Conservation (phyloP, 2,329 filamentous ascomycete genomes). For the Emergomyces orientalis region DNA sequence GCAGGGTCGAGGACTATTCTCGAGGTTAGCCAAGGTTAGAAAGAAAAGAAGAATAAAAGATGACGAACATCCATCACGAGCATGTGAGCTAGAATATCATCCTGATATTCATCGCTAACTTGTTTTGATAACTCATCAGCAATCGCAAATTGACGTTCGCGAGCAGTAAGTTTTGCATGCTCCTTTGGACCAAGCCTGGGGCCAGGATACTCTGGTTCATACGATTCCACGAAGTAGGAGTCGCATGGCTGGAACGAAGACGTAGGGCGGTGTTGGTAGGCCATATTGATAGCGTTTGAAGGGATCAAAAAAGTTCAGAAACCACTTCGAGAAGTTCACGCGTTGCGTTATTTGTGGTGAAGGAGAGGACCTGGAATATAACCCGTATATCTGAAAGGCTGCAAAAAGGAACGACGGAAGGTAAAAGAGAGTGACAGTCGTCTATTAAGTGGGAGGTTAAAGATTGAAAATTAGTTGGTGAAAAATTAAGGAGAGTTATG, state of each 20-base stretch:
- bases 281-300: conserved; percentile 39
- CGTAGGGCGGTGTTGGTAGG: conserved; percentile 43
- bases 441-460: conserved; percentile 38
- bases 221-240: conserved; percentile 57
- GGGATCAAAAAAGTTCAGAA: conserved; percentile 16
- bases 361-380: conserved; percentile 36
- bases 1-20: conserved; percentile 66
- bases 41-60: neutral
- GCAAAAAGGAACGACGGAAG: conserved; percentile 28
- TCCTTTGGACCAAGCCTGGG: conserved; percentile 60
- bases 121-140: conserved; percentile 79
- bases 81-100: conserved; percentile 92
- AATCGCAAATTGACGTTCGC: conserved; percentile 77
- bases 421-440: conserved; percentile 45
- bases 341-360: conserved; percentile 27
- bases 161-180: conserved; percentile 66
- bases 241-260: conserved; percentile 56
- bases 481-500: conserved; percentile 38
- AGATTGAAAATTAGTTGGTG: conserved; percentile 51
- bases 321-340: conserved; percentile 15
- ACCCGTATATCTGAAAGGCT: conserved; percentile 23
- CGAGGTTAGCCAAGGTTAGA: conserved; percentile 15
- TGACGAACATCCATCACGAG: conserved; percentile 71
- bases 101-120: conserved; percentile 82
- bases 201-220: conserved; percentile 42